Base-by-base conservation (phyloP, 148 eudicot species). In the Rhododendron ovatum region DNA sequence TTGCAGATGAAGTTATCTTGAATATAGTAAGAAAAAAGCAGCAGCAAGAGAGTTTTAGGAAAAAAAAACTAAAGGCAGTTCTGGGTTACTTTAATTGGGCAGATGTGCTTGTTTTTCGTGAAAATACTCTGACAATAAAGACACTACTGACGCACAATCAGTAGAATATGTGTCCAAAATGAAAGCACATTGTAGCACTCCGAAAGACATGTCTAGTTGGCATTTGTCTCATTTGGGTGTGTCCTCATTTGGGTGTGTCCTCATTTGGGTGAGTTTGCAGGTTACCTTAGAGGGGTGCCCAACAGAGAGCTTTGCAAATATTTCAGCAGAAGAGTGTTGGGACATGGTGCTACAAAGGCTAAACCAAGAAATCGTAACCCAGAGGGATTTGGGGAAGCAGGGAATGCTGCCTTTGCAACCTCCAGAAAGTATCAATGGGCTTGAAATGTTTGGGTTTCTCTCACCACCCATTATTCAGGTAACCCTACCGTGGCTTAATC, bases 401-500 rank as follows among this genome's bases (percentile, higher is more conserved):
- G 86, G 88, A 53, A 63, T 90, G 30, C 84, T 83, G 39, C 83
- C 83, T 43, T 75, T 88, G 79, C 89, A 61, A 57, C 84, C 81
- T 59, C 59, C 82, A 47, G 83, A 86, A n/a, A 83, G 63, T 87
- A 85, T 92, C 51, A 87, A 91, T 47, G 94, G 94, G 59, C 89
- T 92, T n/a, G 86, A 88, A 82, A 92, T 92, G 94, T 92, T 92
- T 88, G 94, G 94, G 73, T 91, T 92, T 65, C 80, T 83, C 84
- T 88, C 92, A 2, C 92, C 90, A 26, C 80, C 88, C 76, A 89
- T 93, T 26, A 67, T 93, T 63, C 89, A 91, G 93, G 95, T 93
- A 87, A 73, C 41, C 82, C 69, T 80, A 20, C 12, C 13, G 9
- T 47, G n/a, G 8, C 61, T 18, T 50, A 45, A 17, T 47, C 33